phyloP scores from a whole-genome alignment of 139 green algal species.

The Klebsormidium nitens region DNA sequence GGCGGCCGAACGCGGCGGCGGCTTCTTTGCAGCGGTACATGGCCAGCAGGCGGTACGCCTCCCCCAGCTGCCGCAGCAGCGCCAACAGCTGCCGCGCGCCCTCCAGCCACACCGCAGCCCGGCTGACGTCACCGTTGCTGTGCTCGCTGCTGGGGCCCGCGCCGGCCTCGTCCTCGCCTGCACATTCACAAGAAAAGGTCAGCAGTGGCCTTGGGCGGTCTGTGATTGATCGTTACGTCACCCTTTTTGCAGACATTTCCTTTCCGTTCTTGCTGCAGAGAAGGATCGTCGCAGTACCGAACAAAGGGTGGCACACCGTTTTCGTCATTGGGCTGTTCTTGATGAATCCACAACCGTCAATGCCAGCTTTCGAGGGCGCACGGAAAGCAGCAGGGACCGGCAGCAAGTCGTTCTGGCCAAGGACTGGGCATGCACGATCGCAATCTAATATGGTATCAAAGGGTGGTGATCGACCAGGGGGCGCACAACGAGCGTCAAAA shows the following conservation, averaged over 20 bases:
- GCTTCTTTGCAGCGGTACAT: slow-evolving; percentile 73
- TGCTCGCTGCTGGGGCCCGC: background rate
- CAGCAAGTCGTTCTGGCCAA: background rate
- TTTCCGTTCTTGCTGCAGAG: slow-evolving; percentile 8
- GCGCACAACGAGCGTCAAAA: no score
- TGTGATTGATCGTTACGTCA: background rate
- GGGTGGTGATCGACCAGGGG: no score
- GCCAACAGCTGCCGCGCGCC: slow-evolving; percentile 42
- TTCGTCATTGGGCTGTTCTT: no score
- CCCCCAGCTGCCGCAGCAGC: slow-evolving; percentile 57
- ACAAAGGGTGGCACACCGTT: no score
- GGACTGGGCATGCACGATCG: background rate
- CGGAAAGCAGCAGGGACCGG: background rate
- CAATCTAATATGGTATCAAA: no score
- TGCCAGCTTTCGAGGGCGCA: background rate
- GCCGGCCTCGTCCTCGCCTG: background rate
- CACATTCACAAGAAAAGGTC: background rate
- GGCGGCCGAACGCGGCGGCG: slow-evolving; percentile 51
- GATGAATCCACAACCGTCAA: background rate
- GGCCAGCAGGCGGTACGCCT: slow-evolving; percentile 56
- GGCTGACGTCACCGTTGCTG: background rate
- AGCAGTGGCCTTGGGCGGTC: background rate
- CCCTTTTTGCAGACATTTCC: background rate
- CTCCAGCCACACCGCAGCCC: slow-evolving; percentile 13
- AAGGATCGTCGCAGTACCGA: no score